Evolutionary conservation across 306 rosid genomes (phyloP), one percentile per base, ranked within the genome.

Genomic region (Cucurbita pepo): DNA sequence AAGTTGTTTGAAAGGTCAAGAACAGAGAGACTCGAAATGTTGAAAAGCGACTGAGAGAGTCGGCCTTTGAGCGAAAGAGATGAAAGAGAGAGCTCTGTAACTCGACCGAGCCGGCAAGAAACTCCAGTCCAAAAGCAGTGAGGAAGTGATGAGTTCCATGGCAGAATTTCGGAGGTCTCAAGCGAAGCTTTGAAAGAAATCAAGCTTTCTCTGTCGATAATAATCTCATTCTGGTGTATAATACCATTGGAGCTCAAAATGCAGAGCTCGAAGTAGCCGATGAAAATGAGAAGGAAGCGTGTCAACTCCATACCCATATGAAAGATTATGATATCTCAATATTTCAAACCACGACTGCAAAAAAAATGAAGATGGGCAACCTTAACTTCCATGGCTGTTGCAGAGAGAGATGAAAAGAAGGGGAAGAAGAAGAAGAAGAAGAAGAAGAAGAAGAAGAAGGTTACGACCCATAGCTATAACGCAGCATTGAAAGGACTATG

Each of bases 41-140:
- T 82, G 75, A 80, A 83, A 1, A 94, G 75, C 5, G 88, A 75
- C 6, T 79, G 37, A 78, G 88, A 71, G 7, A 95, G 80, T 0
- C 69, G 76, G 52, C 96, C 95, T 47, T 13, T 62, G 56, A 95
- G 96, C 54, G 64, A 55, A 60, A 1, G 69, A 36, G 83, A 10
- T 0, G 97, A 84, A 21, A 95, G 95, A 57, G 82, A 40, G 57
- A 95, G 86, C 25, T 82, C 76, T 74, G 80, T 80, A 79, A 91
- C 96, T 79, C 88, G 91, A 77, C 89, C 96, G 37, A 79, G 86
- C 58, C 75, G 79, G 74, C 99, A 95, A 1, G 85, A 56, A 13
- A 95, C 87, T 9, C 96, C 99, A 16, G 79, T 45, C 99, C 99
- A 95, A 78, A 75, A 9, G 74, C 99, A 95, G 82, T 85, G 89